These are phyloP conservation scores for Pistacia integerrima DNA, from an alignment of 345 rosid genomes.

Conservation along the genomic window DNA sequence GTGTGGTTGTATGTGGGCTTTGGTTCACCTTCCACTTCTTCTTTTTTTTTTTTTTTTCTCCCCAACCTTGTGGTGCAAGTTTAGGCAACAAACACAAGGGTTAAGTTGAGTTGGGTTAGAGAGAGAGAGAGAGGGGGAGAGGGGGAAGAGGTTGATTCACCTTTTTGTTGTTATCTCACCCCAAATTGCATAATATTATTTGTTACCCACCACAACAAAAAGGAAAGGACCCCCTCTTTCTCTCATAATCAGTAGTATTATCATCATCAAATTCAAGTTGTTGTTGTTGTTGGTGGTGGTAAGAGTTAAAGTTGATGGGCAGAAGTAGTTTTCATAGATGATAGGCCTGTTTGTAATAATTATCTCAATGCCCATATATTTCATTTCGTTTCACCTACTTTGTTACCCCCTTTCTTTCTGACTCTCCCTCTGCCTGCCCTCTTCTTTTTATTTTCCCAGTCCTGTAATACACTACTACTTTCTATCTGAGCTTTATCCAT, in stretches of 20 bases:
- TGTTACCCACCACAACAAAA: constrained; percentile 26
- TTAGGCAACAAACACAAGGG: constrained; percentile 38
- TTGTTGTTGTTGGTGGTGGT: constrained; percentile 49
- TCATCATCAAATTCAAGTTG: constrained; percentile 39
- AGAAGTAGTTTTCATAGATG: constrained; percentile 27
- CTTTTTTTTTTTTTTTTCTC: background rate
- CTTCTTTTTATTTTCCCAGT: background rate
- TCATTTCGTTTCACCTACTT: constrained; percentile 39
- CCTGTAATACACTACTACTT: no score
- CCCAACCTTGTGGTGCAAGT: constrained; percentile 51
- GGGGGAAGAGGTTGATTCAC: constrained; percentile 33
- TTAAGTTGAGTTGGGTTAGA: constrained; percentile 19
- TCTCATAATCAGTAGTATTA: background rate
- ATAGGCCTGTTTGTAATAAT: constrained; percentile 28
- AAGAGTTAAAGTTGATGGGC: constrained; percentile 38
- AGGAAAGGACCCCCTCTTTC: background rate
- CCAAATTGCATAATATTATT: constrained; percentile 18
- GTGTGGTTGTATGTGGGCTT: constrained; percentile 58
- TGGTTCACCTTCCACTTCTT: constrained; percentile 63
- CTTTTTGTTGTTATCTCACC: constrained; percentile 36
- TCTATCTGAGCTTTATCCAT: background rate
- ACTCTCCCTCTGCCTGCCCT: constrained; percentile 25
- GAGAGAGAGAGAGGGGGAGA: constrained; percentile 23
- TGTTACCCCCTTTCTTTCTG: constrained; percentile 21
- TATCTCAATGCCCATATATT: background rate